These are phyloP conservation scores for Cyclaneusma minus DNA, from an alignment of 2,329 filamentous ascomycete genomes.

Conservation along the genomic window DNA sequence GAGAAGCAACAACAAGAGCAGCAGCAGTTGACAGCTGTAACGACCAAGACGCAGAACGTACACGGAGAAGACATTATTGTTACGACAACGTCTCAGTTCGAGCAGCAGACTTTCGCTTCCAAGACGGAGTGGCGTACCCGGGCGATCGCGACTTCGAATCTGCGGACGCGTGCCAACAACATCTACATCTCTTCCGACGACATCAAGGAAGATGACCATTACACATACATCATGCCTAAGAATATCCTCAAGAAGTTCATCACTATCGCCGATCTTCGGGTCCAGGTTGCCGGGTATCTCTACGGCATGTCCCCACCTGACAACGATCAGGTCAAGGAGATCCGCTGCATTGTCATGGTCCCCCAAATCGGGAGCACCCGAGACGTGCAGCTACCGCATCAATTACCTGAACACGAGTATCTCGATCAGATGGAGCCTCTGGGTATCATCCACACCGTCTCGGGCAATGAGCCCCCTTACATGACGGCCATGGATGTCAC, in stretches of 20 bases:
- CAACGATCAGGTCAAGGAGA: constrained; percentile 93
- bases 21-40: constrained; percentile 89
- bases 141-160: constrained; percentile 89
- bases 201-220: constrained; percentile 70
- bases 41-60: constrained; percentile 94
- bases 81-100: constrained; percentile 93
- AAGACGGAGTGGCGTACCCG: constrained; percentile 98
- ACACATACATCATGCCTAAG: constrained; percentile 98
- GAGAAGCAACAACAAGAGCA: constrained; percentile 98
- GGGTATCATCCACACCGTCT: constrained; percentile 88
- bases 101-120: constrained; percentile 93
- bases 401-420: constrained; percentile 84
- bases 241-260: constrained; percentile 98
- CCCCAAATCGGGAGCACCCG: constrained; percentile 90
- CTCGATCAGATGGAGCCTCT: constrained; percentile 76
- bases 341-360: constrained; percentile 92
- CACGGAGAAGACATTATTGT: constrained; percentile 97
- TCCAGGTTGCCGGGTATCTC: constrained; percentile 90
- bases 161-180: constrained; percentile 89
- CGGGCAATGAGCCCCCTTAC: constrained; percentile 87
- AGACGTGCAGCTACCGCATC: constrained; percentile 78
- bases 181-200: constrained; percentile 97
- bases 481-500: constrained; percentile 95
- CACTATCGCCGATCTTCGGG: constrained; percentile 86
- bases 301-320: constrained; percentile 88